phyloP scores from a whole-genome alignment of 441 rosid genomes.

The Jatropha podagrica region DNA sequence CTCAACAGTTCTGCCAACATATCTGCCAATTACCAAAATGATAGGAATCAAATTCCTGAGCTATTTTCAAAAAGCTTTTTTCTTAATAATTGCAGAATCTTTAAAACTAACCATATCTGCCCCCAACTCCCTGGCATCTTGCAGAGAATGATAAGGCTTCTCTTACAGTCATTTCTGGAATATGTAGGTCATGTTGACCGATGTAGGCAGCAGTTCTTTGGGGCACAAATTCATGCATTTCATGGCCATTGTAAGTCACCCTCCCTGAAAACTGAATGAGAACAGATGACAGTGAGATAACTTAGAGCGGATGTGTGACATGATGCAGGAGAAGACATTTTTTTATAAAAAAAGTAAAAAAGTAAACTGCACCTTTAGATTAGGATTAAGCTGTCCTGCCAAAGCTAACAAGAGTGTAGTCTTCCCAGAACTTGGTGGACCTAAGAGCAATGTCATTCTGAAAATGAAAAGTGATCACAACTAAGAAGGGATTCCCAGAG shows the following conservation, averaged over 20 bases:
- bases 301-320: neutral
- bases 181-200: slow-evolving; percentile 58
- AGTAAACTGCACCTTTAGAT: neutral
- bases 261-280: slow-evolving; percentile 31
- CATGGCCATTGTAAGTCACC: slow-evolving; percentile 60
- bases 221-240: slow-evolving; percentile 57
- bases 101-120: neutral
- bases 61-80: neutral
- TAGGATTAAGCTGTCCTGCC: neutral
- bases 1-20: slow-evolving; percentile 27
- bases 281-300: neutral
- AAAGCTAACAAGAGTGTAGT: neutral
- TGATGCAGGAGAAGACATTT: neutral
- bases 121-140: slow-evolving; percentile 28
- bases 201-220: slow-evolving; percentile 63
- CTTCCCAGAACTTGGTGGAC: neutral
- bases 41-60: neutral
- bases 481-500: neutral
- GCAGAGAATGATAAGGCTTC: slow-evolving; percentile 43
- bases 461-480: neutral
- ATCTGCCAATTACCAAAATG: slow-evolving; percentile 12
- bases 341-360: neutral
- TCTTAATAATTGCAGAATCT: neutral
- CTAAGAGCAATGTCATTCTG: neutral
- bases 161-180: slow-evolving; percentile 64